These are phyloP conservation scores for Annulohypoxylon bovei DNA, from an alignment of 495 filamentous ascomycete genomes.

Conservation along the genomic window DNA sequence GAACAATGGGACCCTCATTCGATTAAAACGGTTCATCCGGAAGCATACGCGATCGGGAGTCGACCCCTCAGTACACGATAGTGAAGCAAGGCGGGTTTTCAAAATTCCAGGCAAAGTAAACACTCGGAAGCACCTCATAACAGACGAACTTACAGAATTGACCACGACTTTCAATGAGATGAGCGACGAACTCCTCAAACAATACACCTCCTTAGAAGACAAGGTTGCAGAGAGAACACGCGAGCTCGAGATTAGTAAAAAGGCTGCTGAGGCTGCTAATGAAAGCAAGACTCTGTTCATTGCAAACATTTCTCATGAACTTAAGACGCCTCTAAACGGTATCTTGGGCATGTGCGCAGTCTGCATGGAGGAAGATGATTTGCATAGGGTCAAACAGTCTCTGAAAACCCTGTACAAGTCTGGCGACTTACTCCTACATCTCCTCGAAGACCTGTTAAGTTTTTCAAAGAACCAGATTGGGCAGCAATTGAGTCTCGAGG, in stretches of 20 bases:
- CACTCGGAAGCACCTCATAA: slow-evolving; percentile 76
- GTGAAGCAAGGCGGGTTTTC: slow-evolving; percentile 67
- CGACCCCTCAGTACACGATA: slow-evolving; percentile 51
- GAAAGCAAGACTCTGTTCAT: slow-evolving; percentile 96
- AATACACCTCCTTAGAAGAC: slow-evolving; percentile 84
- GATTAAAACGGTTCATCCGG: slow-evolving; percentile 50
- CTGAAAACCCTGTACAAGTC: slow-evolving; percentile 89
- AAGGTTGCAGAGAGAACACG: slow-evolving; percentile 83
- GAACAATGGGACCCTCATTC: slow-evolving; percentile 50
- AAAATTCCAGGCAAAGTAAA: slow-evolving; percentile 85
- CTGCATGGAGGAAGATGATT: slow-evolving; percentile 88
- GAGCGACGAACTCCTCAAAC: slow-evolving; percentile 87
- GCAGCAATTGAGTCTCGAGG: slow-evolving; percentile 77
- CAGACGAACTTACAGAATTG: slow-evolving; percentile 88
- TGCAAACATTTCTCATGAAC: slow-evolving; percentile 93
- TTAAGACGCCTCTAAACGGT: slow-evolving; percentile 92
- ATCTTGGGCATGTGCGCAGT: slow-evolving; percentile 94
- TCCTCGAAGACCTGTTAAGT: slow-evolving; percentile 89
- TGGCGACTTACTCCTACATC: slow-evolving; percentile 83
- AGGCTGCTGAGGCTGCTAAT: slow-evolving; percentile 90
- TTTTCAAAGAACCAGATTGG: slow-evolving; percentile 96
- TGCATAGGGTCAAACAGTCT: slow-evolving; percentile 77
- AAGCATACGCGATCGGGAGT: slow-evolving; percentile 42
- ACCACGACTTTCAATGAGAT: slow-evolving; percentile 92
- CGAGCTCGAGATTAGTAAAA: slow-evolving; percentile 87